phyloP scores from a whole-genome alignment of 805 yeast genomes.

The Ogataea paraovalis region DNA sequence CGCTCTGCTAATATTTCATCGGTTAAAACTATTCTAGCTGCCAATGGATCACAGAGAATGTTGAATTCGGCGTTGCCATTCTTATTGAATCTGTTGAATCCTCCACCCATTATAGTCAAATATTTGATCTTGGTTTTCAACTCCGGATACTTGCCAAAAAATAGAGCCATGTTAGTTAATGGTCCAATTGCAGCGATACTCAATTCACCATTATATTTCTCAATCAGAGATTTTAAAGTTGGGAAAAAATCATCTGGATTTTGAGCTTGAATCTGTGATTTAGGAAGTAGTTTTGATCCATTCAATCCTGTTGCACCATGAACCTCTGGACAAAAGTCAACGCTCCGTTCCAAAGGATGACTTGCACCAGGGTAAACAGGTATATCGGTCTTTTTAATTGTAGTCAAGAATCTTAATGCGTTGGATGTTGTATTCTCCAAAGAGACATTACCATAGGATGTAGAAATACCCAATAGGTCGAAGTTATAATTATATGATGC shows the following conservation, averaged over 20 bases:
- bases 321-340: constrained; percentile 54
- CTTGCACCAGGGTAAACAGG: constrained; percentile 67
- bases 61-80: constrained; percentile 65
- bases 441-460: constrained; percentile 71
- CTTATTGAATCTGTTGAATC: constrained; percentile 30
- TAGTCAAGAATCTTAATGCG: constrained; percentile 62
- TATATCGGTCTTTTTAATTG: constrained; percentile 46
- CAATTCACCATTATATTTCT: constrained; percentile 42
- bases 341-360: constrained; percentile 49
- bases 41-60: constrained; percentile 69
- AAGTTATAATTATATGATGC: constrained; percentile 58
- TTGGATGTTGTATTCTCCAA: constrained; percentile 63
- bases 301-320: constrained; percentile 78
- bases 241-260: constrained; percentile 22
- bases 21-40: constrained; percentile 55
- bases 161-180: constrained; percentile 62
- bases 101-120: constrained; percentile 79
- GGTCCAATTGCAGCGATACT: constrained; percentile 75
- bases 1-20: constrained; percentile 45
- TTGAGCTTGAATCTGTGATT: constrained; percentile 32
- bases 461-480: constrained; percentile 63
- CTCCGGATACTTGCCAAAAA: constrained; percentile 54
- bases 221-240: constrained; percentile 18
- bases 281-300: constrained; percentile 61
- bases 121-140: constrained; percentile 43